Evolutionary conservation across 768 basidiomycete genomes (phyloP).

Genomic region (Mycena vulgaris): DNA sequence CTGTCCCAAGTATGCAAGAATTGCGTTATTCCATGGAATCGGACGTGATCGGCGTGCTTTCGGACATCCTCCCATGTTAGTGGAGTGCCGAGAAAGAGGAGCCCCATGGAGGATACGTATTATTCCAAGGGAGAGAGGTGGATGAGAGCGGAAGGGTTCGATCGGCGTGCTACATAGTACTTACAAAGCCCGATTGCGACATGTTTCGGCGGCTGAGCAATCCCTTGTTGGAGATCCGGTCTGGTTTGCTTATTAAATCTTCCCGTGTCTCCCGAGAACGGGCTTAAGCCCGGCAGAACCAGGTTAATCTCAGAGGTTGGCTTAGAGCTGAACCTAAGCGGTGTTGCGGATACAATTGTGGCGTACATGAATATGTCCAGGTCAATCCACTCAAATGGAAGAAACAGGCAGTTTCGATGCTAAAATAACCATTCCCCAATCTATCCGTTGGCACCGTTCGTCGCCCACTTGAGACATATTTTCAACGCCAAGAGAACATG

Average conservation of each 20-base stretch:
- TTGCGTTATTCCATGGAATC: constrained; percentile 94
- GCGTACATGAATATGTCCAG: no score
- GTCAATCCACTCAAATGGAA: no score
- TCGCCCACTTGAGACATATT: constrained; percentile 90
- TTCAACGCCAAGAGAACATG: constrained; percentile 93
- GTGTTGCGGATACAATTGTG: no score
- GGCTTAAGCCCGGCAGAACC: no score
- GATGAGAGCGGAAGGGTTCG: neutral
- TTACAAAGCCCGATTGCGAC: no score
- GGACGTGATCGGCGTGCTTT: constrained; percentile 89
- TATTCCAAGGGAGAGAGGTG: neutral
- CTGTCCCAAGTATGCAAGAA: constrained; percentile 95
- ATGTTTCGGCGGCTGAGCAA: no score
- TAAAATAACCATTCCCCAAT: constrained; percentile 33
- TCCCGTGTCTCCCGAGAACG: no score
- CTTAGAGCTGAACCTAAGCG: no score
- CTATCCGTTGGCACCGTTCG: constrained; percentile 82
- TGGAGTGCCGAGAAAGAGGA: constrained; percentile 93
- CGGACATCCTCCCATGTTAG: constrained; percentile 93
- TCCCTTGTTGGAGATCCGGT: no score
- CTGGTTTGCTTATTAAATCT: no score
- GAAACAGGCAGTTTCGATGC: neutral
- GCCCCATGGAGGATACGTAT: constrained; percentile 75
- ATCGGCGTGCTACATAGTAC: no score
- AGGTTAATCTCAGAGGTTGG: no score